These are phyloP conservation scores for Solanum peruvianum DNA, from an alignment of 257 asterid species.

Conservation along the genomic window DNA sequence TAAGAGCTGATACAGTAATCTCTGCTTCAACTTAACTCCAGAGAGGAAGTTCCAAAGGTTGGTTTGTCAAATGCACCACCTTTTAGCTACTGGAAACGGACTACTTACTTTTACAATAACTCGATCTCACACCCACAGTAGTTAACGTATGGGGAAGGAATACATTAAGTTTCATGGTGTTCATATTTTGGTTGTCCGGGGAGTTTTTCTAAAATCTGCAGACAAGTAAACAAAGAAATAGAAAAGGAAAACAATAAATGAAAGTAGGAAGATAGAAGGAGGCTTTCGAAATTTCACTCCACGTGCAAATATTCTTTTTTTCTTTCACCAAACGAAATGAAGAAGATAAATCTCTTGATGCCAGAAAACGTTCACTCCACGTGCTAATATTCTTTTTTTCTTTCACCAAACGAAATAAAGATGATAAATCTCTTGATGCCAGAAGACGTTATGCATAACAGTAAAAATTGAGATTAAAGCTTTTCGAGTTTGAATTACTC, in stretches of 20 bases:
- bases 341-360: background rate
- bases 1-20: background rate
- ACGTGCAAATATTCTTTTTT: background rate
- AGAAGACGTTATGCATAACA: background rate
- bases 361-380: background rate
- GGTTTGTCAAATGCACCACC: background rate
- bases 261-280: background rate
- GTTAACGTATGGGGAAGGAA: background rate
- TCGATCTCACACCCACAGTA: background rate
- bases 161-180: background rate
- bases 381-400: background rate
- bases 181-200: background rate
- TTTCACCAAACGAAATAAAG: background rate
- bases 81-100: background rate
- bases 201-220: background rate
- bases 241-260: background rate
- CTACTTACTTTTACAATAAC: background rate
- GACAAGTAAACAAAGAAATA: background rate
- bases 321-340: background rate
- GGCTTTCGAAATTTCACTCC: background rate
- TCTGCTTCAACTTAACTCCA: background rate
- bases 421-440: background rate
- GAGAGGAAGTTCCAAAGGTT: background rate
- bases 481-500: background rate
- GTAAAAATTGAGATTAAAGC: background rate